Conservation (phyloP, 352 stramenopile species). For the Pythium dissotocum region DNA sequence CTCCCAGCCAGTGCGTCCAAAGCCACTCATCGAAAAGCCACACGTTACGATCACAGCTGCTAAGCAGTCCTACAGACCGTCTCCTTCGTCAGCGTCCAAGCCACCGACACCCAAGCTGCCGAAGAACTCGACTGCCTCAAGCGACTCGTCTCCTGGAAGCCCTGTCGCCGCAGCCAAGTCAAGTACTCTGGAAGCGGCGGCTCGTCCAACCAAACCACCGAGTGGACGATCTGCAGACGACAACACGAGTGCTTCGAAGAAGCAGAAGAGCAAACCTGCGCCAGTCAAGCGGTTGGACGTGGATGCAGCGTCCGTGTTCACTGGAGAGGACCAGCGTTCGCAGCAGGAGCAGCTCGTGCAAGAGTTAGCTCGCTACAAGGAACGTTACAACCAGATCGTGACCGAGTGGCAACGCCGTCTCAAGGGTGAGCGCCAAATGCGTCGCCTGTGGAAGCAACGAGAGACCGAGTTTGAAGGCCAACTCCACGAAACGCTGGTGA, state of each 20-base stretch:
- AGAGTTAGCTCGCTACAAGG: constrained; percentile 78
- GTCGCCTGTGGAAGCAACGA: constrained; percentile 74
- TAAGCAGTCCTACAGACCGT: not conserved
- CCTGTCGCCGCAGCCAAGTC: not conserved
- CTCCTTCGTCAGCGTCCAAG: not conserved
- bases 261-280: constrained; percentile 14
- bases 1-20: constrained; percentile 9
- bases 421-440: constrained; percentile 74
- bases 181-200: not conserved
- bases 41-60: not conserved
- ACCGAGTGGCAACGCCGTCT: constrained; percentile 80
- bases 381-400: constrained; percentile 80
- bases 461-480: constrained; percentile 74
- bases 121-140: constrained; percentile 9
- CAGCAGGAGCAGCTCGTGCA: constrained; percentile 32
- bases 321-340: constrained; percentile 1
- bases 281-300: constrained; percentile 22
- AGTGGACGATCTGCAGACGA: constrained; percentile 5
- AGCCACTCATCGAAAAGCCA: not conserved
- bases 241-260: not conserved
- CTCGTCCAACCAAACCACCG: constrained; percentile 17
- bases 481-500: constrained; percentile 57
- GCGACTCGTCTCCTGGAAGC: constrained; percentile 17
- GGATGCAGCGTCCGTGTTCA: constrained; percentile 3
- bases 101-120: not conserved